Evolutionary conservation across 1,284 basidiomycete genomes (phyloP).

Genomic region (Mixia osmundae): DNA sequence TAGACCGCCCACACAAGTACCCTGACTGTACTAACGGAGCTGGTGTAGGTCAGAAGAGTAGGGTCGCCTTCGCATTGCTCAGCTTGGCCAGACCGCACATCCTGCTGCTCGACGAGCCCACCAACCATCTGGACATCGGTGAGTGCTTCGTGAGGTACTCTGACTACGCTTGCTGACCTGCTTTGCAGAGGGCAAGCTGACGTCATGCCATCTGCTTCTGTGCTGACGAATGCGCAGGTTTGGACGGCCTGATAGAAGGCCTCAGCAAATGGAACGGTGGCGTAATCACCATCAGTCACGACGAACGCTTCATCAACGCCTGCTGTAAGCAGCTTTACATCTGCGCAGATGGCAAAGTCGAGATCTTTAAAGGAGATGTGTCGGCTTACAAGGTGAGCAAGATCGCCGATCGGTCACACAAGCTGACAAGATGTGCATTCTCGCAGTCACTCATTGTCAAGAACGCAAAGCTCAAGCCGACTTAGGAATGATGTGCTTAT

Average conservation of each 20-base stretch:
- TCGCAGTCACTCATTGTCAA: too few relatives aligned
- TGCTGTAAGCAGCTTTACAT: too few relatives aligned
- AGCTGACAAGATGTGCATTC: too few relatives aligned
- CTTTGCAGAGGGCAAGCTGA: conserved; percentile 19
- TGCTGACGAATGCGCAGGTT: conserved; percentile 30
- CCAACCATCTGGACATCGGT: conserved; percentile 97
- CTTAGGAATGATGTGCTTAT: too few relatives aligned
- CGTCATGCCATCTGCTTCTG: background rate
- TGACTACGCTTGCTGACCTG: conserved; percentile 24
- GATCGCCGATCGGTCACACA: too few relatives aligned
- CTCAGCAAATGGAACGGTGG: conserved; percentile 86
- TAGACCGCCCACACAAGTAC: conserved; percentile 19
- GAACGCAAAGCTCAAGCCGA: too few relatives aligned
- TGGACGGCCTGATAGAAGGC: conserved; percentile 82
- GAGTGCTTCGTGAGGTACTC: too few relatives aligned
- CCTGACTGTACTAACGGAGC: conserved; percentile 9
- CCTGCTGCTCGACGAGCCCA: conserved; percentile 71
- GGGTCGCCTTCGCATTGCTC: conserved; percentile 84
- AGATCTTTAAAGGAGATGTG: too few relatives aligned
- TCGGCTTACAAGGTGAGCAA: too few relatives aligned
- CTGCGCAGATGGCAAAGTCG: too few relatives aligned
- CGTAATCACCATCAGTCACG: conserved; percentile 72
- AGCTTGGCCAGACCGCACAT: conserved; percentile 65
- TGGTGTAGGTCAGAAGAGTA: conserved; percentile 79
- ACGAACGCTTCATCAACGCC: too few relatives aligned